Evolutionary conservation across 768 basidiomycete genomes (phyloP).

Genomic region (Trametes villosa): DNA sequence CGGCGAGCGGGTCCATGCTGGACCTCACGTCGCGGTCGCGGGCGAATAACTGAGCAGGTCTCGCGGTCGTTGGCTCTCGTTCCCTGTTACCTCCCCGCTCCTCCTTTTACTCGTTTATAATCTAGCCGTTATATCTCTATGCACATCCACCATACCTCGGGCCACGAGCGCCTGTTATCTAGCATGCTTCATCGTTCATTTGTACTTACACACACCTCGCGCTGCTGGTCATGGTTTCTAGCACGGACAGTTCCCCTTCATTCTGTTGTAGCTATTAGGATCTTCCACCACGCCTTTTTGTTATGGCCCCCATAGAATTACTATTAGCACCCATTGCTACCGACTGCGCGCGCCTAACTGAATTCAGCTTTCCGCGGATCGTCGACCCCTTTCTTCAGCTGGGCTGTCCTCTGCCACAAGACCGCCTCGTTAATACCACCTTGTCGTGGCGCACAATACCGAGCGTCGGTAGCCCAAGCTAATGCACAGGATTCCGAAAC

Average conservation of each 20-base stretch:
- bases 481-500: background rate
- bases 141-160: too few relatives aligned
- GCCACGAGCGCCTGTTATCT: too few relatives aligned
- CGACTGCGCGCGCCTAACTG: background rate
- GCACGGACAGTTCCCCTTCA: too few relatives aligned
- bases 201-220: too few relatives aligned
- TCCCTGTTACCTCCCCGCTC: background rate
- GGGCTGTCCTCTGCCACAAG: background rate
- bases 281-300: too few relatives aligned
- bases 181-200: too few relatives aligned
- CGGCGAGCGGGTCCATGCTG: slow-evolving; percentile 16
- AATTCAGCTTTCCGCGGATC: background rate
- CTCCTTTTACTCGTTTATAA: background rate
- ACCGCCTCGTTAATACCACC: background rate
- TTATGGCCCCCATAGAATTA: too few relatives aligned
- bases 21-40: slow-evolving; percentile 14
- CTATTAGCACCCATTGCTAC: too few relatives aligned
- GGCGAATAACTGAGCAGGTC: background rate
- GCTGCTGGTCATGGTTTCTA: too few relatives aligned
- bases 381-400: background rate
- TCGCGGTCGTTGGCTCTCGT: background rate
- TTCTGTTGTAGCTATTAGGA: too few relatives aligned
- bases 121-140: background rate
- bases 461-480: background rate
- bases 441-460: background rate